Base-by-base conservation (phyloP, 495 filamentous ascomycete species). In the Talaromyces nanjingensis region DNA sequence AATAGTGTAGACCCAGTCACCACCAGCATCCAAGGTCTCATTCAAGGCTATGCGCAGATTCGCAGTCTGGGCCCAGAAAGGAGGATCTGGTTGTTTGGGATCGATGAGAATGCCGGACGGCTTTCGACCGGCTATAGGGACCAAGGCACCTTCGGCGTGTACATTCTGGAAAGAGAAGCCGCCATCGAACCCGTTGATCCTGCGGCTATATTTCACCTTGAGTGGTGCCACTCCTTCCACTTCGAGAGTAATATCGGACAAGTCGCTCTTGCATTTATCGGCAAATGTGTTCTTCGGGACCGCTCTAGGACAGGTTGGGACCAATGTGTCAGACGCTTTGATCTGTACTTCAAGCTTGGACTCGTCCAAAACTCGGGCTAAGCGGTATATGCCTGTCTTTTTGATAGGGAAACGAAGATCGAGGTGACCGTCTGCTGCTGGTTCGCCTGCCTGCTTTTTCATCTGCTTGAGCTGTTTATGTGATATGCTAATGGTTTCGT, bases 141-240 rank as follows among this genome's bases (percentile, higher is more conserved):
- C 93, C 11, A 83, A 80, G 68, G 92, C 85, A 59, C 90, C 89
- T 57, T 97, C 93, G 0, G 94, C 91, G 63, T 96, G 92, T 25
- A 98, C 88, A 66, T 90, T 93, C 70, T 97, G 91, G 68, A 93
- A 89, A 62, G 91, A 89, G 68, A 91, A 86, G 65, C 88, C 86
- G 67, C 87, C 79, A 64, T 93, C 86, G 63, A 86, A 84, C 61
- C 82, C 77, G 68, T 96, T 93, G 61, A 97, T 86, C 33, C 85
- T 86, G 45, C 90, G 87, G 66, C 89, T 93, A 69, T 98, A 98
- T 68, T 90, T 91, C 65, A 98, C 87, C 71, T 91, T 90, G 62
- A 98, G 77, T n/a, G 94, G 94, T 11, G 94, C 90, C 2, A 92
- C 92, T 20, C 93, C 94, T 69, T 91, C 85, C 2, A 97, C 90